Evolutionary conservation across 805 yeast species (phyloP), one percentile per base, ranked within the genome.

Genomic region (Kuraishia molischiana): DNA sequence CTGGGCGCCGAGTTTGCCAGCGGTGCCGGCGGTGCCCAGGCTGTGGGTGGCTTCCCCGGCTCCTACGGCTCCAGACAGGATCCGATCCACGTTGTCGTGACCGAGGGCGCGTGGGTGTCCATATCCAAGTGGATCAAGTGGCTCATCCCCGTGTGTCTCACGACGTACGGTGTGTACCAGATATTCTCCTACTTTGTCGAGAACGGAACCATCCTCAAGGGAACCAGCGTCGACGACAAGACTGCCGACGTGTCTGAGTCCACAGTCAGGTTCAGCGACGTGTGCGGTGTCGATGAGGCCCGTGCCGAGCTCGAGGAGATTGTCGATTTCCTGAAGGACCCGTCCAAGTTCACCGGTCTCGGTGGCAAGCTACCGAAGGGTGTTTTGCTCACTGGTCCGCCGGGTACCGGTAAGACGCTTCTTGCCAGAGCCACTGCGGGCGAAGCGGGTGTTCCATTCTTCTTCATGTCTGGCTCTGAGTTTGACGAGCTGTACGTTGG

Each of bases 351-450:
- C 64, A 94, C 97, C 36, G 95, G 95, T 1, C 71, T 92, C 36
- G 99, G 99, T 47, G 99, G 98, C 37, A 89, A 89, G 59, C 69
- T 92, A 51, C 97, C 98, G 41, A 92, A 90, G 58, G 99, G 99
- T 68, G 95, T 92, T 5, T 66, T 92, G 41, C 68, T 90, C 46
- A 92, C 97, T 10, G 98, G 98, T 34, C 98, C 98, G 29, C 98
- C 98, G 31, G 98, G 98, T 62, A 90, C 98, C 4, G 98, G 98
- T 74, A 90, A 92, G 59, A 92, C 98, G 1, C 67, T 90, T 47
- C 72, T 92, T 45, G 97, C 97, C 0, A 77, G 97, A 51, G 97
- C 98, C 21, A 94, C 96, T 22, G 98, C 98, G 5, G 97, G 97
- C 45, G 97, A 90, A 62, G 97, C 98, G 5, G 97, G 95, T 39